These are phyloP conservation scores for Coemansia sp. DNA, from an alignment of 192 early-diverging fungal genomes.

Conservation along the genomic window DNA sequence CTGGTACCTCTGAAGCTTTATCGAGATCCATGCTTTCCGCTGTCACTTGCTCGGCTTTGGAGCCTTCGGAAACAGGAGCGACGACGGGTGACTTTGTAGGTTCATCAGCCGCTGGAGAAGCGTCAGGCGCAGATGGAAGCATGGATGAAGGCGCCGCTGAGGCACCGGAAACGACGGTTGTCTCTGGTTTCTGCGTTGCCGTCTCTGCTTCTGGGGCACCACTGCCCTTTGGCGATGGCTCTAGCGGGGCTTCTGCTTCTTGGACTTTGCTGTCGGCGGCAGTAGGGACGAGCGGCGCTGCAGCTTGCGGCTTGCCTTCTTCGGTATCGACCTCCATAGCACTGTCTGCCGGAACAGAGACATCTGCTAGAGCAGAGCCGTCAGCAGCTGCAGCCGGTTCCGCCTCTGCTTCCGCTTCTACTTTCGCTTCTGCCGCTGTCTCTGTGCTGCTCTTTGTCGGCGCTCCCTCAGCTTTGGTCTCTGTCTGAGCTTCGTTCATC, in stretches of 20 bases:
- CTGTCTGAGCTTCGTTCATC: constrained; percentile 17
- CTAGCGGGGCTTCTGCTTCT: not conserved
- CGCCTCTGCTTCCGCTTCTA: not conserved
- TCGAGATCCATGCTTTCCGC: not conserved
- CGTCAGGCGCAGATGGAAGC: too few relatives aligned
- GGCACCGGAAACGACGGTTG: not conserved
- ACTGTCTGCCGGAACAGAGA: constrained; percentile 7
- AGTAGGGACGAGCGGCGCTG: not conserved
- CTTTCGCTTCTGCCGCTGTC: not conserved
- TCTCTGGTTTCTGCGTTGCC: not conserved
- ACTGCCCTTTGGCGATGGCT: not conserved
- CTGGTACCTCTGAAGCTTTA: not conserved
- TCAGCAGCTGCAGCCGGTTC: not conserved
- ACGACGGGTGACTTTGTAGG: too few relatives aligned
- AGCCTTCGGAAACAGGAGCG: too few relatives aligned
- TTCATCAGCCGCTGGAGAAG: not conserved
- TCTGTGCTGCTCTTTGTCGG: too few relatives aligned
- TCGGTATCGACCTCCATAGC: constrained; percentile 34
- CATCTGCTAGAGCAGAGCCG: not conserved
- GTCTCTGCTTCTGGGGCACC: not conserved
- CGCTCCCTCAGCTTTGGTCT: not conserved
- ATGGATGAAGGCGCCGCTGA: too few relatives aligned
- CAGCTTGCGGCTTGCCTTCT: not conserved
- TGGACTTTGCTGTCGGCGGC: not conserved
- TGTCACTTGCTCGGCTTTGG: not conserved